Conservation (phyloP, 768 basidiomycete genomes). For the Xerocomellus dryophilus region DNA sequence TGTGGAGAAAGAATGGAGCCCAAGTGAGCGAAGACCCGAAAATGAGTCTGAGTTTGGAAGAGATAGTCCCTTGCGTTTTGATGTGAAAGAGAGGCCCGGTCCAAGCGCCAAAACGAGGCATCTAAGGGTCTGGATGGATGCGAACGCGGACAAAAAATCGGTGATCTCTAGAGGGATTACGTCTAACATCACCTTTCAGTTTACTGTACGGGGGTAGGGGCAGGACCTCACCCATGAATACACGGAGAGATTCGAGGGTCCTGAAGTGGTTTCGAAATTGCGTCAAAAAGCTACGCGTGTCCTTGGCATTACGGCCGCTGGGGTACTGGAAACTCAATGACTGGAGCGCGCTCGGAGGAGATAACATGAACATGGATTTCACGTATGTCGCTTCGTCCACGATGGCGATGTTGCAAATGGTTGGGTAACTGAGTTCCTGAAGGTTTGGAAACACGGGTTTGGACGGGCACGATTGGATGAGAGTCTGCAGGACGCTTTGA, state of each 20-base stretch:
- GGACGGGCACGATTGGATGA: slow-evolving; percentile 22
- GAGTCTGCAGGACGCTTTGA: slow-evolving; percentile 15
- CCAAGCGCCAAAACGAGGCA: slow-evolving; percentile 19
- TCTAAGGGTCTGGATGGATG: slow-evolving; percentile 15
- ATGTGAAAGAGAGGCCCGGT: slow-evolving; percentile 3
- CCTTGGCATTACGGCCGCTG: slow-evolving; percentile 11
- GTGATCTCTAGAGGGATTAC: slow-evolving; percentile 13
- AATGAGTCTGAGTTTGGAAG: slow-evolving; percentile 5
- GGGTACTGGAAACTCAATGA: slow-evolving; percentile 18
- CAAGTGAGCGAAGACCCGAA: slow-evolving; percentile 10
- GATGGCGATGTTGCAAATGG: slow-evolving; percentile 20
- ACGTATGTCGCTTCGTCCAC: slow-evolving; percentile 11
- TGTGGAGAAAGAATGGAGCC: slow-evolving; percentile 12
- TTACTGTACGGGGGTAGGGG: no score
- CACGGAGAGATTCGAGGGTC: slow-evolving; percentile 10
- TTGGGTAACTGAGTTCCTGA: slow-evolving; percentile 17
- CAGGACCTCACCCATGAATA: slow-evolving; percentile 16
- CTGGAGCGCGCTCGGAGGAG: not conserved
- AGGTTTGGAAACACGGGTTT: slow-evolving; percentile 22
- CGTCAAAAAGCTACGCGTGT: slow-evolving; percentile 11
- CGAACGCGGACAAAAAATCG: slow-evolving; percentile 13
- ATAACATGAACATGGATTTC: slow-evolving; percentile 12
- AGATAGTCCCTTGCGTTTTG: slow-evolving; percentile 9
- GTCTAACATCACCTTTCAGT: slow-evolving; percentile 1
- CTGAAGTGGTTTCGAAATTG: slow-evolving; percentile 13